Evolutionary conservation across 1,284 basidiomycete species (phyloP), one percentile per base, ranked within the genome.

Genomic region (Apiotrichum laibachii): DNA sequence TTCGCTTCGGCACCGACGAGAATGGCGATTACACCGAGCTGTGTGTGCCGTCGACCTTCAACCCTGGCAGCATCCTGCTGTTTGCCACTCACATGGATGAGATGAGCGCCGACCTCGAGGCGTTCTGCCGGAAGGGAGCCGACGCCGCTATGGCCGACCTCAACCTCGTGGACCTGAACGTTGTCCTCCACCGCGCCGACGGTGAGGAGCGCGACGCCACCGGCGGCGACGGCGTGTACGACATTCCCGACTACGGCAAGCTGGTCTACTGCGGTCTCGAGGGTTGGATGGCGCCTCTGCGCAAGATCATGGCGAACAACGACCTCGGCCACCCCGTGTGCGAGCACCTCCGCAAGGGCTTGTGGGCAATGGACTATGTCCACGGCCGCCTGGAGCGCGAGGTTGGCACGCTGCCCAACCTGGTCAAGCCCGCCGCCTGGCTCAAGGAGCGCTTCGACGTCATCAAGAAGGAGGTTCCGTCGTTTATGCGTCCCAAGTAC

Each of bases 311-410:
- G 84, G 81, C 82, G 62, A 84, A 85, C 70, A 97, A 96, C 74
- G 92, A 97, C 72, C 83, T 97, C 9, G 93, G 94, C 0, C 92
- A 96, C 75, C 84, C 92, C 0, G 81, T 97, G 6, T 95, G 91
- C 69, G 86, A 81, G 11, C 90, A 97, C 75, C 77, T 97, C 56
- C 84, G 94, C 60, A 82, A 88, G 50, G 93, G 94, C 8, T 82
- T 82, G 13, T 97, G 94, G 93, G 88, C 93, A 4, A 79, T 95
- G 66, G 90, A 95, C 73, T 96, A 96, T 69, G 82, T 90, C 15
- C 80, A 86, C 59, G 75, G 82, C 53, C 84, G 95, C 35, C 78
- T 99, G 39, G 80, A 82, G 55, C 84, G 44, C 37, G 46, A 59
- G 51, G 39, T 37, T 15, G 47, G 40, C 33, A 48, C 45, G 15